Percentiles rank a stretch among this genome's conserved stretches.
Conservation (phyloP, 352 stramenopile species). For the Halophytophthora batemanensis region DNA sequence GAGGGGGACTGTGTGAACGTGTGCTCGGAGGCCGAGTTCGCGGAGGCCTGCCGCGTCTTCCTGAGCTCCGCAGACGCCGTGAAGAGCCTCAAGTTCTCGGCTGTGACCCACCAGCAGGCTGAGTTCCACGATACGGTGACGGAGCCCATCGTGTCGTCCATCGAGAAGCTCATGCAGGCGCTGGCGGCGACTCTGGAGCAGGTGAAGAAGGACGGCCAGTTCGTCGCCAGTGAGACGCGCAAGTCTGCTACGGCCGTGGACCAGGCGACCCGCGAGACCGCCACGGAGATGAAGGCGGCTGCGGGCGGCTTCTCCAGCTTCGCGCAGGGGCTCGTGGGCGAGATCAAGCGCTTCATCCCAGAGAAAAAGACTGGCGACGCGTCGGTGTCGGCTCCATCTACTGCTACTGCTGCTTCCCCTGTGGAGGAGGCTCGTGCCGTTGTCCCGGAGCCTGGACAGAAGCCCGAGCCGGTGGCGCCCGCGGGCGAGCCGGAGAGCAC, state of each 20-base stretch:
- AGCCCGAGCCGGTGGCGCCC: constrained; percentile 12
- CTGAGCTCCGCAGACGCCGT: constrained; percentile 28
- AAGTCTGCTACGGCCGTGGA: constrained; percentile 7
- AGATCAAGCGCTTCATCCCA: constrained; percentile 62
- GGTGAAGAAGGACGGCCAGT: constrained; percentile 43
- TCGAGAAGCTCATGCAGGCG: constrained; percentile 56
- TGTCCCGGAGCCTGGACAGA: constrained; percentile 12
- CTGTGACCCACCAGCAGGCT: constrained; percentile 33
- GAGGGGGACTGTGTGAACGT: constrained; percentile 69
- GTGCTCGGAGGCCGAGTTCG: constrained; percentile 56
- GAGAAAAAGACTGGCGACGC: constrained; percentile 44
- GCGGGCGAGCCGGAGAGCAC: constrained; percentile 2
- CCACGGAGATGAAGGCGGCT: constrained; percentile 35
- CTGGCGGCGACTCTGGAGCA: constrained; percentile 50
- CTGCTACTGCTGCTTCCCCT: neutral
- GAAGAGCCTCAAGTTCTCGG: constrained; percentile 71
- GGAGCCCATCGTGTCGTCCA: constrained; percentile 51
- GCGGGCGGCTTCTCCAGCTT: constrained; percentile 62
- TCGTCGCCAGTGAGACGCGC: constrained; percentile 7
- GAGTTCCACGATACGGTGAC: constrained; percentile 49
- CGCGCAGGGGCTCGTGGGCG: constrained; percentile 55
- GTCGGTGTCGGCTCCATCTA: neutral
- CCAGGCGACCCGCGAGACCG: constrained; percentile 28
- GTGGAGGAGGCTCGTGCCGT: constrained; percentile 1
- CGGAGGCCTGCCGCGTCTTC: constrained; percentile 57